phyloP scores from a whole-genome alignment of 768 basidiomycete genomes.

The Exidia glandulosa region DNA sequence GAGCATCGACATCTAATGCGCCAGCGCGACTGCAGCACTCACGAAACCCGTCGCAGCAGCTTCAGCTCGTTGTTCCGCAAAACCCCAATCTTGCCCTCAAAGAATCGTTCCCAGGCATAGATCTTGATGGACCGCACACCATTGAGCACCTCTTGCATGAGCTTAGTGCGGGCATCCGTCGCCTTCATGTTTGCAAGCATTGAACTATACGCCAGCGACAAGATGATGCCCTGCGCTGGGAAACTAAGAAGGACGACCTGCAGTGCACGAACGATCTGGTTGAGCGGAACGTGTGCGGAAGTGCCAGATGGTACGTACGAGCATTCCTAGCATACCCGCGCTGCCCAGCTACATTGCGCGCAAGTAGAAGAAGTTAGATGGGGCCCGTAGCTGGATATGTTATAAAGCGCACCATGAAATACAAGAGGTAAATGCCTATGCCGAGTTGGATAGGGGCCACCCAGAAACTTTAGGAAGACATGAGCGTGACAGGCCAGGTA shows the following conservation, averaged over 20 bases:
- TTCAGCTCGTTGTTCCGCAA: slow-evolving; percentile 20
- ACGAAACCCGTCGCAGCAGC: slow-evolving; percentile 16
- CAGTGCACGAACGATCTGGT: background rate
- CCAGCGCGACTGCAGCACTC: slow-evolving; percentile 4
- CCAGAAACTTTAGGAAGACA: background rate
- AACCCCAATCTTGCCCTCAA: slow-evolving; percentile 28
- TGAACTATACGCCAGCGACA: slow-evolving; percentile 39
- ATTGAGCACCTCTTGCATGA: slow-evolving; percentile 54
- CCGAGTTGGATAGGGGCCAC: background rate
- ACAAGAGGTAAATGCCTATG: background rate
- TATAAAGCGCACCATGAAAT: background rate
- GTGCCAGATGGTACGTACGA: too few relatives aligned
- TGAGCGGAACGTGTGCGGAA: background rate
- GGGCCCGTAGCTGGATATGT: background rate
- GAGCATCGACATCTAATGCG: too few relatives aligned
- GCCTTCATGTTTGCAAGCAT: slow-evolving; percentile 47
- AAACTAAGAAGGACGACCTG: slow-evolving; percentile 40
- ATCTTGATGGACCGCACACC: slow-evolving; percentile 57
- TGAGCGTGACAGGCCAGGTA: background rate
- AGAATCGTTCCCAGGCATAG: slow-evolving; percentile 51
- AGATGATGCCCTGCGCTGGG: slow-evolving; percentile 45
- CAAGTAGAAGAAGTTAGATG: background rate
- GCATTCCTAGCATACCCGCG: background rate
- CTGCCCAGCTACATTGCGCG: background rate
- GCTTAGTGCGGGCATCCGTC: slow-evolving; percentile 53